Conservation (phyloP, 148 eudicot genomes). For the Heliamphora exappendiculata region DNA sequence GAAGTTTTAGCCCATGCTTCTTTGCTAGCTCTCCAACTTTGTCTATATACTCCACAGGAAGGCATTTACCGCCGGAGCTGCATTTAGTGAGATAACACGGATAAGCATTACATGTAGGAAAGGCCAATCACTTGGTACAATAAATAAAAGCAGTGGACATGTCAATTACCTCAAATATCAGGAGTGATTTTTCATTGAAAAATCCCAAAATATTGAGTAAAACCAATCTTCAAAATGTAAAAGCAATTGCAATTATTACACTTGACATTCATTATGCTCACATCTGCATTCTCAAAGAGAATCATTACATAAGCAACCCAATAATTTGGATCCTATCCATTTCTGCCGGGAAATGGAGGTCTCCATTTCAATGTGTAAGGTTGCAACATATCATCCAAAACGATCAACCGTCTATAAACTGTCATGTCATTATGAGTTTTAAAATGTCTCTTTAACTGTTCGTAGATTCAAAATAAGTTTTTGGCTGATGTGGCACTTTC, state of each 20-base stretch:
- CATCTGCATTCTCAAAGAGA: neutral
- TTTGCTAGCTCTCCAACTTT: slow-evolving; percentile 80
- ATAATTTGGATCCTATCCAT: neutral
- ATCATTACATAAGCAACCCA: too few relatives aligned
- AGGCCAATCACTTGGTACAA: neutral
- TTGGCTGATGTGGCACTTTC: too few relatives aligned
- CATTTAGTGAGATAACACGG: slow-evolving; percentile 1
- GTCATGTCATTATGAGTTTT: too few relatives aligned
- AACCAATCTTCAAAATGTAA: neutral
- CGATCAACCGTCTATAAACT: too few relatives aligned
- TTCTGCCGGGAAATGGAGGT: too few relatives aligned
- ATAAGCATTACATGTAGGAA: neutral
- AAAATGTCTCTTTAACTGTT: too few relatives aligned
- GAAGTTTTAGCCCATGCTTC: slow-evolving; percentile 84
- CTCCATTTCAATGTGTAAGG: too few relatives aligned
- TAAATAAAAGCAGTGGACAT: neutral
- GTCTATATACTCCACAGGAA: slow-evolving; percentile 28
- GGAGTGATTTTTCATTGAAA: neutral
- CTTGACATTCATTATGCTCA: neutral
- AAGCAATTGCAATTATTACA: neutral
- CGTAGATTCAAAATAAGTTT: too few relatives aligned
- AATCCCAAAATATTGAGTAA: neutral
- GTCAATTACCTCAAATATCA: neutral
- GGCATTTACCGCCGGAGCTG: slow-evolving; percentile 89
- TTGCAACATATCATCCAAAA: too few relatives aligned